Evolutionary conservation across 2,329 filamentous ascomycete species (phyloP), one percentile per base, ranked within the genome.

Genomic region (Cryphonectria naterciae): DNA sequence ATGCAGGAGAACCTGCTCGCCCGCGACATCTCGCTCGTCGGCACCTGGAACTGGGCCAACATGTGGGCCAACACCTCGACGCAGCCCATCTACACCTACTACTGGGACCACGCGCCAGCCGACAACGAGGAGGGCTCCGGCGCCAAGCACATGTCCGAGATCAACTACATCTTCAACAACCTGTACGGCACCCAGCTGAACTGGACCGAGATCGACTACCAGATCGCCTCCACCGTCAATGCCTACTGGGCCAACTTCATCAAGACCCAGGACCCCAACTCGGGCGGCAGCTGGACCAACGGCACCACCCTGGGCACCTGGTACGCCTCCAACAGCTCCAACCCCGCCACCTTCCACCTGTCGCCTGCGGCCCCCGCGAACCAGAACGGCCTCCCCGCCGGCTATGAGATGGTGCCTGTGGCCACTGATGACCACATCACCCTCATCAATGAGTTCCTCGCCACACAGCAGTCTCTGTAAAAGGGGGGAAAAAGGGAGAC

Each of bases 161-260:
- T 58, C 54, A 58, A 58, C 54, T 58, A 58, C 13, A 32, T 58
- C 25, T 58, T 58, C 54, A 58, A 58, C 54, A 58, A 58, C 54
- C 54, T 58, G 25, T 58, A 58, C 54, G 54, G 54, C 54, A 58
- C 54, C 25, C 54, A 58, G 54, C 25, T 58, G 25, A 58, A 35
- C 54, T 58, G 54, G 54, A 58, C 54, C 25, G 54, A 58, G 13
- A 28, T 58, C 28, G 54, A 58, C 54, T 58, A 58, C 54, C 54
- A 58, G 54, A 58, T 58, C 54, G 54, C 54, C 25, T 58, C 25
- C 25, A 28, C 54, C 25, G 25, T 58, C 15, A 58, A 58, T 15
- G 54, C 54, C 25, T 58, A 58, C 54, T 58, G 54, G 54, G 54
- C 54, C 54, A 58, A 58, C 54, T 58, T 58, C 54, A 58, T 58